Percentiles rank a stretch among this genome's conserved stretches.
phyloP scores from a whole-genome alignment of 306 rosid genomes.

The Prunus campanulata region DNA sequence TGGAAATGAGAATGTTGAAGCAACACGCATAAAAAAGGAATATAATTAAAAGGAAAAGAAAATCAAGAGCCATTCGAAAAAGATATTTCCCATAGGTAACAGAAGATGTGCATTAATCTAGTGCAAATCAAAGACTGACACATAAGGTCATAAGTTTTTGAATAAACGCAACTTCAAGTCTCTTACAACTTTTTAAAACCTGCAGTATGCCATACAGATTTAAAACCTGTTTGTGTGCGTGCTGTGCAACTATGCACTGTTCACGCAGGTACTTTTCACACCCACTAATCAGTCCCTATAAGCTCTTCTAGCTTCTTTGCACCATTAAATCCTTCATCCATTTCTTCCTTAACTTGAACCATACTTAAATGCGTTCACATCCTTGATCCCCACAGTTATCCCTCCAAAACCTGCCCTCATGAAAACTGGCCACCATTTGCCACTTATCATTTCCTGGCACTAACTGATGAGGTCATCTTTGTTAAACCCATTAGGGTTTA shows the following conservation, averaged over 20 bases:
- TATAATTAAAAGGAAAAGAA: neutral
- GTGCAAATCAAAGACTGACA: neutral
- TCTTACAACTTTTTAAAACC: neutral
- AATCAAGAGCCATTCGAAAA: neutral
- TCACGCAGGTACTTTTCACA: neutral
- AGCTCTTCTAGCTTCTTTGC: too few relatives aligned
- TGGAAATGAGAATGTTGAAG: constrained; percentile 19
- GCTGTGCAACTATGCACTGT: neutral
- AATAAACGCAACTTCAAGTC: too few relatives aligned
- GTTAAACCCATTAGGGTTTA: too few relatives aligned
- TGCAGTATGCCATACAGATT: too few relatives aligned
- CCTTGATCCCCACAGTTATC: neutral
- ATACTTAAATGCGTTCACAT: neutral
- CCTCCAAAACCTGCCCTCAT: neutral
- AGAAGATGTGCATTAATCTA: neutral
- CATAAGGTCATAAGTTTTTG: neutral
- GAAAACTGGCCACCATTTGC: neutral
- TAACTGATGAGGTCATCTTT: too few relatives aligned
- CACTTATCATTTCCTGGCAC: neutral
- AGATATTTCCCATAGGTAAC: neutral
- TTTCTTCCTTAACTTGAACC: neutral
- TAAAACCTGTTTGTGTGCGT: neutral
- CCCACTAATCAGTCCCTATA: neutral
- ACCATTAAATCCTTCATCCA: too few relatives aligned
- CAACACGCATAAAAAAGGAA: neutral